Percentiles rank a stretch among this genome's conserved stretches.
phyloP scores from a whole-genome alignment of 768 basidiomycete species.

The Lactarius indigo region DNA sequence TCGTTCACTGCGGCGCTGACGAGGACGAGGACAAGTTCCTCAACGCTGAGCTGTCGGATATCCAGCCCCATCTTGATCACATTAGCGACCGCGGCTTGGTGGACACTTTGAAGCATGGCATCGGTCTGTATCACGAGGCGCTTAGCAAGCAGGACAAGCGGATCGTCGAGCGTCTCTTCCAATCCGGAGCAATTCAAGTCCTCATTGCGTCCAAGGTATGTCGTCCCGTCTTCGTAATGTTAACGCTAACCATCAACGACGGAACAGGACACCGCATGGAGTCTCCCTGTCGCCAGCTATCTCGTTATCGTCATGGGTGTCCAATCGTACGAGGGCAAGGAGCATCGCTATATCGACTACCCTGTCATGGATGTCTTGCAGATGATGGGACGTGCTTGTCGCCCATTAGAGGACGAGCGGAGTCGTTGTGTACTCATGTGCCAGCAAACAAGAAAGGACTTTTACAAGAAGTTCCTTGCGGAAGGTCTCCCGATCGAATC shows the following conservation, averaged over 20 bases:
- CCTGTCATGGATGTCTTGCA: conserved; percentile 98
- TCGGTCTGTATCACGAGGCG: conserved; percentile 96
- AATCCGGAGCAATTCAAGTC: conserved; percentile 92
- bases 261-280: conserved; percentile 90
- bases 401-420: conserved; percentile 81
- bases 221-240: conserved; percentile 1
- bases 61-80: conserved; percentile 87
- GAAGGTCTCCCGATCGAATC: conserved; percentile 99
- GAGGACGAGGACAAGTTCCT: conserved; percentile 83
- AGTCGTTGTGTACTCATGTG: conserved; percentile 97
- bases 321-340: conserved; percentile 93
- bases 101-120: conserved; percentile 83
- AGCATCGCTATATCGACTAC: conserved; percentile 97
- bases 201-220: conserved; percentile 88
- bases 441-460: conserved; percentile 96
- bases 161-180: conserved; percentile 89
- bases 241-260: not conserved
- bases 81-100: conserved; percentile 69
- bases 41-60: conserved; percentile 77
- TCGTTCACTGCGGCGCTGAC: conserved; percentile 86
- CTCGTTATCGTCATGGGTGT: conserved; percentile 99
- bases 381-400: conserved; percentile 99
- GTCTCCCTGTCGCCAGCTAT: conserved; percentile 86
- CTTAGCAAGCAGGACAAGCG: conserved; percentile 88
- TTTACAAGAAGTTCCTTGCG: conserved; percentile 97